Evolutionary conservation across 352 stramenopile species (phyloP), one percentile per base, ranked within the genome.

Genomic region (Aphanomyces cochlioides): DNA sequence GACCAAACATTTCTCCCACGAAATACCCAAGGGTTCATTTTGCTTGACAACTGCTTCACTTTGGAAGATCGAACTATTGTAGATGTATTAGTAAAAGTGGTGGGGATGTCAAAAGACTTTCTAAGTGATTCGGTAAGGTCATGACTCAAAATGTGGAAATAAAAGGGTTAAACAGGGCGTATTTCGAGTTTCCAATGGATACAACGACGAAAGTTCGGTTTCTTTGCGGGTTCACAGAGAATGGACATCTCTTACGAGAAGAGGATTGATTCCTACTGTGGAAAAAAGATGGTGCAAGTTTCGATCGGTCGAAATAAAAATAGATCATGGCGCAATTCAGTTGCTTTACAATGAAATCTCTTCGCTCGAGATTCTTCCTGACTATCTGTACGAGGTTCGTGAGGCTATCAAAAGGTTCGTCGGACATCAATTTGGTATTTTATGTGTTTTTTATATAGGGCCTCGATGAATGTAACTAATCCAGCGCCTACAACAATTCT

Each of bases 31-130:
- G 15, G 17, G 13, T 10, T 19, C 36, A 19, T 19, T 36, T 12
- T 21, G 19, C 17, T 36, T 13, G 36, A 58, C 15, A 58, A 36
- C 7, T 58, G 50, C 50, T 12, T 12, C 10, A 21, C 1, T 36
- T 19, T 19, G 15, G 50, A 36, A 58, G 3, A 1, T 36, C 15
- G 15, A 19, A 10, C 10, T 12, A 19, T 19, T 58, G 17, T 58
- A 36, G 50, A 58, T 36, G 50, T 58, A 36, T 58, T 58, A 10
- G 15, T 58, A 2, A 36, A 61, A 38, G 54, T 61, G 43, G 13
- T 38, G 54, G 17, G 43, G 17, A 28, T 28, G 28, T 28, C 28
- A 28, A 28, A 28, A 28, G 28, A 28, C 2, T 28, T 28, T 28
- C 43, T 12, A 50, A 12, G 17, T n/a, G 43, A 50, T n/a, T 50